Base-by-base conservation (phyloP, 441 rosid genomes). In the Capsella rubella region DNA sequence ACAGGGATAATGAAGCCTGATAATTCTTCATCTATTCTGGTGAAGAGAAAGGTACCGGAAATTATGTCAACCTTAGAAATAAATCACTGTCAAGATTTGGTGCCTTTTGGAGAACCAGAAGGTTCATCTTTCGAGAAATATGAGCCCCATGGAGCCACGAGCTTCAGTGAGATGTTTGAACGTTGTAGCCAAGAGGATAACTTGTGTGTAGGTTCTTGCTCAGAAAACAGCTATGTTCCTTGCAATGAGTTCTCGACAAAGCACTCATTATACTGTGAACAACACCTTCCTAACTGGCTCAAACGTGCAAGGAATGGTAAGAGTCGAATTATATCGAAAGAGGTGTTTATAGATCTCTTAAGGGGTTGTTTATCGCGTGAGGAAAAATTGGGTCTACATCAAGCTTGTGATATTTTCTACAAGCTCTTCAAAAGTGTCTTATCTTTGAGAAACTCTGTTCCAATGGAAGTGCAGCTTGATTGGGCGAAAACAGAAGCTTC, bases 401-500 rank as follows among this genome's bases (percentile, higher is more conserved):
- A 85, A 84, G 98, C 99, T 27, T 96, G 99, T 75, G 99, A 96
- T 76, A 86, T 96, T 51, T 96, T 93, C 81, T 90, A 87, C 88
- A 89, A 91, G 87, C 88, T 93, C 78, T 90, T 93, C 71, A 93
- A 90, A 80, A 96, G 98, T 78, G 84, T 96, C 71, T 81, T 91
- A 45, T 93, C 97, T 21, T 76, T 90, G 25, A 87, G 96, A 85
- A 96, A 96, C 82, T 88, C 96, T 1, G 97, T 90, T 74, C 97
- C 97, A n/a, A 72, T 90, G 89, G 98, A 89, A n/a, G 84, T 88
- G 77, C 98, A 93, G 78, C 88, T 96, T 67, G 92, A 93, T 55
- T 96, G 99, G 99, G 99, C 97, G 64, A 75, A 92, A 76, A 69
- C 95, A 72, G 98, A 96, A 85, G 97, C 97, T 74, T 89, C 96